Conservation (phyloP, 2,329 filamentous ascomycete genomes). For the Epichloe gansuensis region DNA sequence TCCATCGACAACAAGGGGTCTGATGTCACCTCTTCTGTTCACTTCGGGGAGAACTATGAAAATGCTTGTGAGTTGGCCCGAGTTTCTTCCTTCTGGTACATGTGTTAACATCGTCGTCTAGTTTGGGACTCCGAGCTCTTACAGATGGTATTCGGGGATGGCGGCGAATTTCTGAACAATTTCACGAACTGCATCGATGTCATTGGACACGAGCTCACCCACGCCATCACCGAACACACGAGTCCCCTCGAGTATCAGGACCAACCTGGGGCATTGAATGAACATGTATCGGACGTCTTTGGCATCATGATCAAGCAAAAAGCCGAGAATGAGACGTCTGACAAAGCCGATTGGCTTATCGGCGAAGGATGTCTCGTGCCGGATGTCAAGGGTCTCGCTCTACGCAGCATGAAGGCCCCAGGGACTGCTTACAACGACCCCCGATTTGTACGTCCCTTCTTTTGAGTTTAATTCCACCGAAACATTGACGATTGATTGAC, state of each 20-base stretch:
- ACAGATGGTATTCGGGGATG: constrained; percentile 46
- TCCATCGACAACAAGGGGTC: constrained; percentile 39
- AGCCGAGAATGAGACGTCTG: constrained; percentile 29
- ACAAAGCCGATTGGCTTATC: constrained; percentile 40
- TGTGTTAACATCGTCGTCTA: constrained; percentile 7
- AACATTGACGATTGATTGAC: background rate
- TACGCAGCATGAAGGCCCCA: constrained; percentile 41
- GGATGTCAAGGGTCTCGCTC: constrained; percentile 35
- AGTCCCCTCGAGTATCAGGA: constrained; percentile 36
- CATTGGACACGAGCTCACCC: constrained; percentile 44
- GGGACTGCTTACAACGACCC: constrained; percentile 40
- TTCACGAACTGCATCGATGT: constrained; percentile 41
- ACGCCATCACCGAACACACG: constrained; percentile 39
- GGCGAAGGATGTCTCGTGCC: constrained; percentile 39
- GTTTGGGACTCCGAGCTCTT: constrained; percentile 35
- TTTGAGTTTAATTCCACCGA: no score
- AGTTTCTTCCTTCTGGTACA: no score
- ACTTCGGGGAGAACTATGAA: constrained; percentile 35
- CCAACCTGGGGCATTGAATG: constrained; percentile 42
- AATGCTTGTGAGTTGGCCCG: constrained; percentile 29
- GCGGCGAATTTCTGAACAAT: constrained; percentile 36
- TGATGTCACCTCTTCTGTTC: constrained; percentile 38
- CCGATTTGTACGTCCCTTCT: constrained; percentile 28
- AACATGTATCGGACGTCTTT: constrained; percentile 43
- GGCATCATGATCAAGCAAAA: constrained; percentile 45